Evolutionary conservation across 75 land plant genomes (phyloP), one percentile per base, ranked within the genome.

Genomic region (Picea sitchensis): DNA sequence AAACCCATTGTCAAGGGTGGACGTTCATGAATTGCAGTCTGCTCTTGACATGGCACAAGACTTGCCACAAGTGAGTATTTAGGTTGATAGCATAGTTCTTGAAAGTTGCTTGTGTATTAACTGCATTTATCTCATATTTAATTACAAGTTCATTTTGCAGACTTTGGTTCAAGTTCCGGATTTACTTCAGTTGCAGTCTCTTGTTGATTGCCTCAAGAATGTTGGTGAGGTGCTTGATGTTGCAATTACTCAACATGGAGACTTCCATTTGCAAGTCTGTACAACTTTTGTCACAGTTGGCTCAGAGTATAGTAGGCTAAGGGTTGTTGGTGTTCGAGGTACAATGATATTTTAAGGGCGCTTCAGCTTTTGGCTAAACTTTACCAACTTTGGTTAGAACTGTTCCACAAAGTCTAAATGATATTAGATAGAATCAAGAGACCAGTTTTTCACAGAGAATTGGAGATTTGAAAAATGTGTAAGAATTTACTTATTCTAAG

Each of bases 131-230:
- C 47, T n/a, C 31, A 76, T 20, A 59, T 21, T 54, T 79, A 34
- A 20, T 38, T 67, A 17, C 31, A 63, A 67, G 14, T 51, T 12
- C 32, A 47, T 51, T 77, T 34, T 67, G 31, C 80, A 86, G 87
- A 94, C 93, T 21, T 78, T 94, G 75, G 99, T 96, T 76, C 91
- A 96, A 83, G 88, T 94, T n/a, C 95, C 94, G 9, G 95, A 96
- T 77, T 64, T 96, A 61, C 81, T 74, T 15, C 90, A 87, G 78
- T 62, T 96, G 81, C 98, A 94, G 83, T 85, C 73, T 78, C 86
- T 89, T 58, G 90, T 95, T 56, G 95, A 96, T 36, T 90, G 95
- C 59, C 87, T 96, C 77, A 92, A 88, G 89, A 90, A 96, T 80
- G 88, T 94, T 26, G 99, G 99, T 5, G 99, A 96, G 47, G 62